Base-by-base conservation (phyloP, 1,139 yeast genomes). In the Candida tropicalis region DNA sequence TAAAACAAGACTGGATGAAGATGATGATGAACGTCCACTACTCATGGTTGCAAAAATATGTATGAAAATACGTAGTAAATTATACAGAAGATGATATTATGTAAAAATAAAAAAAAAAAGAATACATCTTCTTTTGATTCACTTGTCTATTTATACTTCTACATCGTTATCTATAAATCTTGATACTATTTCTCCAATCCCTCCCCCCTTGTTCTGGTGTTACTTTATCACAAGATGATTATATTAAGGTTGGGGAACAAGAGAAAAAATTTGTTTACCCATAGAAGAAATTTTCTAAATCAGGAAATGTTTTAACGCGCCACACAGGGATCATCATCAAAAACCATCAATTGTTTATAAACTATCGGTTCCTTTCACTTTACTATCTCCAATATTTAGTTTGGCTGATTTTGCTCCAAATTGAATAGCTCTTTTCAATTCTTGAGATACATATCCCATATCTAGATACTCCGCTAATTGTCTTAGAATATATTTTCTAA, bases 321-420 rank as follows among this genome's bases (percentile, higher is more conserved):
- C 22, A 29, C 33, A 13, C 20, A 15, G 5, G 20, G 6, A 29
- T 8, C n/a, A n/a, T 5, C n/a, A 15, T 28, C 20, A 20, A 6
- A 20, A 3, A 20, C 8, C 6, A 20, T 6, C 6, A 20, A 6
- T 20, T 20, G 23, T 20, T 9, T 29, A 29, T 29, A 29, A 15
- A 26, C 44, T 44, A 50, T 83, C 87, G 0, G 86, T 81, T 1
- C 95, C 95, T 53, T 79, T 82, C 23, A 71, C 64, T 53, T 78
- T 81, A 8, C 84, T 80, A 40, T 83, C 79, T 0, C 91, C 93
- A 8, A 78, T 65, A 50, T 87, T 93, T 83, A 93, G 80, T 60
- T 93, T 93, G 1, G 99, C 99, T 58, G 96, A 86, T 52, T 87
- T 82, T 0, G 98, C 87, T 0, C 99, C 99, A 65, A 93, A 93